phyloP scores from a whole-genome alignment of 148 eudicot genomes.

The Chenopodium berlandieri region DNA sequence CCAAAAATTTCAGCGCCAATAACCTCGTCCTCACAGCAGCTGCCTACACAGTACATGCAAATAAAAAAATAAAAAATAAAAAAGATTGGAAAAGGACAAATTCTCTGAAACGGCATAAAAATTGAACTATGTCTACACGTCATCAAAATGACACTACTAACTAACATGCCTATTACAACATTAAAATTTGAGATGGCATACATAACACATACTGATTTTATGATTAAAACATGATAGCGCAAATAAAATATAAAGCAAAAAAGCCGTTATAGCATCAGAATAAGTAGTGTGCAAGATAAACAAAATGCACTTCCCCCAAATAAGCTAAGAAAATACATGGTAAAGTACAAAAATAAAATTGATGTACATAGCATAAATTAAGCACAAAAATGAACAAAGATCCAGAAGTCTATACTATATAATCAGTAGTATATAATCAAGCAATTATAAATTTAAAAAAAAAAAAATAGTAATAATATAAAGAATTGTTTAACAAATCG shows the following conservation, averaged over 20 bases:
- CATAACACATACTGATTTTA: neutral
- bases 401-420: neutral
- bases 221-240: neutral
- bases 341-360: too few relatives aligned
- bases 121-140: neutral
- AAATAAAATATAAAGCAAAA: neutral
- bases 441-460: neutral
- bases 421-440: neutral
- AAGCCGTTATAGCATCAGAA: neutral
- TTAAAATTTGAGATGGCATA: neutral
- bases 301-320: neutral
- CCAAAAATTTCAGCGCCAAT: conserved; percentile 81
- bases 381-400: neutral
- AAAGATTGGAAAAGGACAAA: neutral
- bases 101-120: neutral
- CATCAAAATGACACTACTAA: conserved; percentile 9
- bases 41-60: conserved; percentile 41
- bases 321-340: neutral
- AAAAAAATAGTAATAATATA: too few relatives aligned
- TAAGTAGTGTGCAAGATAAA: neutral
- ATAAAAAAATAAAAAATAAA: neutral
- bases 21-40: conserved; percentile 60
- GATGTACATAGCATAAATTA: neutral
- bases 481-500: neutral
- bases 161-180: neutral